Conservation (phyloP, 352 stramenopile genomes). For the Phytophthora sojae region DNA sequence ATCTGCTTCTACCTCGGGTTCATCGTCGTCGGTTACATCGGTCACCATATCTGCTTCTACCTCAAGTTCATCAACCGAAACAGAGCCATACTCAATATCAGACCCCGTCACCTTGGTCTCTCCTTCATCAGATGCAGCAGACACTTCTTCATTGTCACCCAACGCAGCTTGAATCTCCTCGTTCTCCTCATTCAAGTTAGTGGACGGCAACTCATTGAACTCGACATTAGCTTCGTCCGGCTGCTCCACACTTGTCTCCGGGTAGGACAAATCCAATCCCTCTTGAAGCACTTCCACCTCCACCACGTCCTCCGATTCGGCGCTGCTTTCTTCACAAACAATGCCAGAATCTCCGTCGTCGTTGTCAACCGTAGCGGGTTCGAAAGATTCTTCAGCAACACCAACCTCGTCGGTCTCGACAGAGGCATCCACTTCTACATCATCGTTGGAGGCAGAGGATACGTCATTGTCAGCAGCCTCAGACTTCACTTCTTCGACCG, state of each 20-base stretch:
- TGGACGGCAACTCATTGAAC: not conserved
- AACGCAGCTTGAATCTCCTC: not conserved
- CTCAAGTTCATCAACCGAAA: conserved; percentile 1
- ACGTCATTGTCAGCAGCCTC: conserved; percentile 1
- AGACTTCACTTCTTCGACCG: conserved; percentile 8
- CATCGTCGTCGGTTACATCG: conserved; percentile 7
- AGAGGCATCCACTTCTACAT: not conserved
- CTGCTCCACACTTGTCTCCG: conserved; percentile 13
- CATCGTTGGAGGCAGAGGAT: conserved; percentile 2
- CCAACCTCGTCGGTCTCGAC: not conserved
- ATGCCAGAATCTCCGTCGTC: not conserved
- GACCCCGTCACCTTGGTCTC: not conserved
- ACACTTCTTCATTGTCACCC: not conserved
- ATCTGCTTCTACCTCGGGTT: not conserved
- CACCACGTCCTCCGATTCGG: conserved; percentile 19
- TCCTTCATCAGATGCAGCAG: not conserved
- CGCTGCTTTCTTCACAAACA: not conserved
- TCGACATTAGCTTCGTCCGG: conserved; percentile 32
- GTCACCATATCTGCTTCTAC: not conserved
- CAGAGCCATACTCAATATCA: not conserved
- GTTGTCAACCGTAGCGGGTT: not conserved
- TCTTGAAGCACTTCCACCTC: conserved; percentile 36
- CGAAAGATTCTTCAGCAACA: not conserved
- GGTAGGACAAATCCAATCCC: conserved; percentile 24
- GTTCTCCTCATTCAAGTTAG: not conserved